These are phyloP conservation scores for Cardamine occulta DNA, from an alignment of 345 rosid species.

Conservation along the genomic window DNA sequence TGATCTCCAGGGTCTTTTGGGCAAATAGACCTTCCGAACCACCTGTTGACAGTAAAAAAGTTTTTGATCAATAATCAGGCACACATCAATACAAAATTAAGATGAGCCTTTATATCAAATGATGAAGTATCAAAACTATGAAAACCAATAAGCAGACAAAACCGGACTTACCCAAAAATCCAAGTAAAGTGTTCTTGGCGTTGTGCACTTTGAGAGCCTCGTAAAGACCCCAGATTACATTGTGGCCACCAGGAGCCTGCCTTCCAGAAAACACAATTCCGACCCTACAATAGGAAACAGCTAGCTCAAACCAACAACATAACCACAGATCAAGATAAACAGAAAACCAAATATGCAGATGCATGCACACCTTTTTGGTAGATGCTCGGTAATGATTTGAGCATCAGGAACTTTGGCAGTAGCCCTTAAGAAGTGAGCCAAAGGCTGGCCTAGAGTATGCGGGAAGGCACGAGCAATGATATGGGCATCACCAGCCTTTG, in stretches of 20 bases:
- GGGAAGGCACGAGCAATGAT: conserved; percentile 69
- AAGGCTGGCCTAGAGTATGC: conserved; percentile 79
- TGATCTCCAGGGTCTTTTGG: conserved; percentile 84
- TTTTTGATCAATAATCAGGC: not conserved
- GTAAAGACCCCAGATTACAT: conserved; percentile 89
- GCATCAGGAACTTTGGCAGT: conserved; percentile 90
- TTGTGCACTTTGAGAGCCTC: conserved; percentile 82
- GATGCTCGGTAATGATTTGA: conserved; percentile 87
- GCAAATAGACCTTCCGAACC: conserved; percentile 98
- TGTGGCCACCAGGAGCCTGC: conserved; percentile 98
- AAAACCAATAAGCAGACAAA: not conserved
- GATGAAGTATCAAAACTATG: not conserved
- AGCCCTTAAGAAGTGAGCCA: conserved; percentile 90
- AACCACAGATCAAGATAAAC: conserved; percentile 7
- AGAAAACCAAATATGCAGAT: conserved; percentile 12
- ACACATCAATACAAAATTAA: not conserved
- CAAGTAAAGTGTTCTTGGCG: conserved; percentile 66
- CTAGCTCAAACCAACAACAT: not conserved
- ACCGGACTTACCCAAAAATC: conserved; percentile 75
- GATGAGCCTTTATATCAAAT: not conserved
- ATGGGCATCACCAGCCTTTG: conserved; percentile 67
- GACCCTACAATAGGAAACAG: conserved; percentile 57
- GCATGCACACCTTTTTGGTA: conserved; percentile 58
- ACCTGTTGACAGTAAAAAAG: conserved; percentile 50
- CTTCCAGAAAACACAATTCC: conserved; percentile 94